Evolutionary conservation across 495 filamentous ascomycete genomes (phyloP).

Genomic region (Xylaria palmicola): DNA sequence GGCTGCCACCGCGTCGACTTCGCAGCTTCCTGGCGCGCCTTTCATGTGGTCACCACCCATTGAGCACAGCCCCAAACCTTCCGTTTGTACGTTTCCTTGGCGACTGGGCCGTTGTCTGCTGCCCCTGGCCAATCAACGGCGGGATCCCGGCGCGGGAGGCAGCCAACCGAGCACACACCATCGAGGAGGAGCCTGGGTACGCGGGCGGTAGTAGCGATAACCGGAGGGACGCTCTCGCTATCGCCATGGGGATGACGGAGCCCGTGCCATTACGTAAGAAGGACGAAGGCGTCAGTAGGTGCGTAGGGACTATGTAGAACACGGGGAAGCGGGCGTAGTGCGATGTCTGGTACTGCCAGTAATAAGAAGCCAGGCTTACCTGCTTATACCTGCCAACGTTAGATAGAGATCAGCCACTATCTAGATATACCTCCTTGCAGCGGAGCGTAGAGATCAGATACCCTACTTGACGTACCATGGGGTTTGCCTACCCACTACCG

Average conservation of each 20-base stretch:
- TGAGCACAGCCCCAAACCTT: slow-evolving; percentile 6
- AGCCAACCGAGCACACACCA: neutral
- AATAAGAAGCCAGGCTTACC: no score
- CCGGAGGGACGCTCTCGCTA: neutral
- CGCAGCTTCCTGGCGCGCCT: neutral
- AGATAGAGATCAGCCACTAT: no score
- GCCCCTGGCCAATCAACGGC: slow-evolving; percentile 2
- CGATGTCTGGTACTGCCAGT: neutral
- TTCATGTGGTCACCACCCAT: neutral
- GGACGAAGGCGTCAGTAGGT: neutral
- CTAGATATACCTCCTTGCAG: no score
- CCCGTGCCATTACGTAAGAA: neutral
- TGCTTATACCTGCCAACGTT: no score
- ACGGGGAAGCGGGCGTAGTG: neutral
- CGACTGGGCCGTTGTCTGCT: neutral
- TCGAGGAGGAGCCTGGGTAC: neutral
- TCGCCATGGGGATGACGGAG: neutral
- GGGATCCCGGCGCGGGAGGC: slow-evolving; percentile 1
- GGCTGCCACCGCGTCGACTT: neutral
- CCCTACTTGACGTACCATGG: no score
- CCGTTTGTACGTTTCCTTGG: neutral
- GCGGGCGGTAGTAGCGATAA: neutral
- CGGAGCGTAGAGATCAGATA: no score
- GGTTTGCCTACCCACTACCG: no score
- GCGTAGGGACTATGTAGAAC: neutral